Conservation (phyloP, 1,284 basidiomycete genomes). For the Boletus smithii region DNA sequence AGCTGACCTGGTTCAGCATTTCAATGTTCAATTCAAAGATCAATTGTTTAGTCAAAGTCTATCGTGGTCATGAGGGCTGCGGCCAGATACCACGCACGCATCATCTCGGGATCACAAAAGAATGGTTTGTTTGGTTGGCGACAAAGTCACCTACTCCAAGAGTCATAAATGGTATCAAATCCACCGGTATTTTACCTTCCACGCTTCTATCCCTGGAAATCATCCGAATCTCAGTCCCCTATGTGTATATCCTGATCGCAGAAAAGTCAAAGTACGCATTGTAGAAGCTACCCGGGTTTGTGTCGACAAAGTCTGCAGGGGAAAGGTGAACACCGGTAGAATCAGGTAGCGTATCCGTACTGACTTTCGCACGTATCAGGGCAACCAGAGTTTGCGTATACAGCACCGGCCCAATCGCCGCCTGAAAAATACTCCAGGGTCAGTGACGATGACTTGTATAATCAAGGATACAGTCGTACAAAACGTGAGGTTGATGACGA, state of each 20-base stretch:
- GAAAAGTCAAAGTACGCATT: constrained; percentile 55
- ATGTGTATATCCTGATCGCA: constrained; percentile 44
- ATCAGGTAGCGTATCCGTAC: constrained; percentile 9
- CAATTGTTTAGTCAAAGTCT: neutral
- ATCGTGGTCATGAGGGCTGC: too few species aligned
- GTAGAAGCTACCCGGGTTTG: constrained; percentile 44
- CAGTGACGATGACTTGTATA: neutral
- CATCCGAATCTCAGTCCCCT: constrained; percentile 2
- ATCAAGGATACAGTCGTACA: constrained; percentile 22
- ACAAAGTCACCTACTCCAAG: neutral
- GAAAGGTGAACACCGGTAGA: neutral
- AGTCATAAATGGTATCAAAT: constrained; percentile 14
- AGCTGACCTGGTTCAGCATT: constrained; percentile 10
- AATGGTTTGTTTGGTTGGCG: too few species aligned
- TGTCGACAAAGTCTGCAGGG: constrained; percentile 26
- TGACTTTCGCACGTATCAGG: constrained; percentile 30
- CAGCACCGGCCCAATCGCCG: constrained; percentile 41
- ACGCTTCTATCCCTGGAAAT: neutral
- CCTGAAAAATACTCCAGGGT: constrained; percentile 20
- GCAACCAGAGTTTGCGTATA: constrained; percentile 33
- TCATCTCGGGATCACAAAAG: neutral
- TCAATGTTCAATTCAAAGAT: neutral
- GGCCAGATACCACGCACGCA: neutral
- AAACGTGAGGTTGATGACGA: constrained; percentile 40
- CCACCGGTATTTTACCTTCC: constrained; percentile 6